A percentile compares a stretch with the other conserved stretches of the same genome.
These are phyloP conservation scores for Lactifluus hygrophoroides DNA, from an alignment of 768 basidiomycete genomes.

Conservation along the genomic window DNA sequence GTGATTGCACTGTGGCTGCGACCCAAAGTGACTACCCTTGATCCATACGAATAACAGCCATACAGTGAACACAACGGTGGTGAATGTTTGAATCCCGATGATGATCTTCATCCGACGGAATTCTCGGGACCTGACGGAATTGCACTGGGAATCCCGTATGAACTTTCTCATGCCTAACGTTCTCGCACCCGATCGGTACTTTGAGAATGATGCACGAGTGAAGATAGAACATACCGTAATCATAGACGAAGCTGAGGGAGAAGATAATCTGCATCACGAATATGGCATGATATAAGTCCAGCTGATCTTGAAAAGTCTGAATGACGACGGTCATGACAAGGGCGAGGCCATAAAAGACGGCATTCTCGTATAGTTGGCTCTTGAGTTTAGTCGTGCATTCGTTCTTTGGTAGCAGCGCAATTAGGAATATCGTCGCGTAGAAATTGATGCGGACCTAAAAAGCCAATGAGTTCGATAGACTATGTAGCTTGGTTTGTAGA, in stretches of 20 bases:
- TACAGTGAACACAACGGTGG: not conserved
- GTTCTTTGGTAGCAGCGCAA: not conserved
- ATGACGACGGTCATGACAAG: conserved; percentile 5
- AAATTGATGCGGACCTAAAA: conserved; percentile 8
- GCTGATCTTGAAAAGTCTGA: not conserved
- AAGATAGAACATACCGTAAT: not conserved
- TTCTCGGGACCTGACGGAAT: not conserved
- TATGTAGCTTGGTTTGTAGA: not conserved
- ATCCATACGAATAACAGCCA: conserved; percentile 7
- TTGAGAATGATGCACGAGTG: not conserved
- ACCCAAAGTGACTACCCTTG: not conserved
- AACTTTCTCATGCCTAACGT: not conserved
- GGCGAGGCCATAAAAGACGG: not conserved
- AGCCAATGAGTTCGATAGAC: too few species aligned
- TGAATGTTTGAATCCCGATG: not conserved
- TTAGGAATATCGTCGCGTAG: conserved; percentile 6
- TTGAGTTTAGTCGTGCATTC: not conserved
- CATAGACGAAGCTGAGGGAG: conserved; percentile 1
- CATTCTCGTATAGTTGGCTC: not conserved
- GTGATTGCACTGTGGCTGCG: conserved; percentile 4
- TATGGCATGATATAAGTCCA: conserved; percentile 14
- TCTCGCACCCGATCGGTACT: not conserved
- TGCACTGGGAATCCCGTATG: not conserved
- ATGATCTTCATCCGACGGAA: not conserved
- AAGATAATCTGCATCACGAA: conserved; percentile 8